Conservation (phyloP, 1,139 yeast species). For the Diutina catenulata region DNA sequence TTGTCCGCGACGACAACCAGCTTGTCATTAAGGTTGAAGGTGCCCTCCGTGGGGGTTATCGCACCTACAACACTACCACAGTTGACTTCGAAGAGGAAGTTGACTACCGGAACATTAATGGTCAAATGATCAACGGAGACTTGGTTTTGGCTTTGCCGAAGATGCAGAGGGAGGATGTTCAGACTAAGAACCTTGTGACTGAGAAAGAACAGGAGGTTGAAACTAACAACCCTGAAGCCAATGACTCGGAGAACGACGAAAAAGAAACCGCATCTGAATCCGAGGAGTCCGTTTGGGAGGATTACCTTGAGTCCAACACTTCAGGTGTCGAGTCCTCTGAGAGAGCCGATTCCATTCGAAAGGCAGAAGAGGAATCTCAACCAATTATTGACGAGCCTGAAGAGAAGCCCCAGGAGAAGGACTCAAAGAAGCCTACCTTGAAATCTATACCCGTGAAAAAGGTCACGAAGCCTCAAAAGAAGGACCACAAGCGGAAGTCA, state of each 20-base stretch:
- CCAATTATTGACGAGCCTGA: neutral
- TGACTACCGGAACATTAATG: neutral
- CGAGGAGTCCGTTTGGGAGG: neutral
- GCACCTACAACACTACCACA: neutral
- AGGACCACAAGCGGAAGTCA: neutral
- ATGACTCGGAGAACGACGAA: neutral
- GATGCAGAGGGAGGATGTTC: neutral
- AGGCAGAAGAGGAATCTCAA: neutral
- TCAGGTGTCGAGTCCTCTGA: neutral
- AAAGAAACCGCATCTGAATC: neutral
- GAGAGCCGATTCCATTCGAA: neutral
- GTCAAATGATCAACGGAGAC: neutral
- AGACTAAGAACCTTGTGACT: neutral
- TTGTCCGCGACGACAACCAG: neutral
- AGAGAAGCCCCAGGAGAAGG: neutral
- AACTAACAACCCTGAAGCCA: neutral
- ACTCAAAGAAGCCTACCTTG: neutral
- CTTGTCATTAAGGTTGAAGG: neutral
- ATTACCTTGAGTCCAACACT: neutral
- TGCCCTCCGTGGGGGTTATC: neutral
- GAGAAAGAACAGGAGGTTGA: too few relatives aligned
- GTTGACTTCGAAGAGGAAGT: neutral
- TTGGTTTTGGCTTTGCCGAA: conserved; percentile 1
- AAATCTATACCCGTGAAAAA: neutral
- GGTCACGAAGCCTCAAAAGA: neutral